Conservation (phyloP, 805 yeast genomes). For the Yarrowia bubula region DNA sequence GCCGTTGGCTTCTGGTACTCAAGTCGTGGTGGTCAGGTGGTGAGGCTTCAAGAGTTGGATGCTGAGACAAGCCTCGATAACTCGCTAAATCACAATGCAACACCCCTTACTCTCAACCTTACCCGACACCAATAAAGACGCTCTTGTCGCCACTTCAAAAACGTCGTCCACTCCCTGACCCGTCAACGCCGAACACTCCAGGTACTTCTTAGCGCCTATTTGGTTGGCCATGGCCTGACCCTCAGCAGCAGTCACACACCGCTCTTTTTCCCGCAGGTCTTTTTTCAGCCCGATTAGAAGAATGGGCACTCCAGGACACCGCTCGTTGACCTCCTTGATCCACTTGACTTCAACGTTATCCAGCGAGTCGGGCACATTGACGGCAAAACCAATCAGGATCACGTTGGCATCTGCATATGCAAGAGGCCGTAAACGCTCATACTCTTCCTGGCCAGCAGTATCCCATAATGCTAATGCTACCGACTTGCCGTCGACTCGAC, state of each 20-base stretch:
- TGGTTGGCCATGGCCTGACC: constrained; percentile 71
- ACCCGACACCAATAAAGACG: constrained; percentile 52
- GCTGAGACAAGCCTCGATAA: background rate
- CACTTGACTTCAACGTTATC: constrained; percentile 81
- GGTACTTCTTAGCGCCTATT: constrained; percentile 77
- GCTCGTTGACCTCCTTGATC: constrained; percentile 77
- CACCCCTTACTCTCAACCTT: constrained; percentile 1
- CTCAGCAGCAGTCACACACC: constrained; percentile 41
- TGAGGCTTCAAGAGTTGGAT: background rate
- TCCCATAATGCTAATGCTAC: constrained; percentile 91
- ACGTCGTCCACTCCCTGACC: constrained; percentile 96
- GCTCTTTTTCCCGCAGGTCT: constrained; percentile 55
- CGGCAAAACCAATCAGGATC: constrained; percentile 79
- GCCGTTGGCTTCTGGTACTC: too few species aligned
- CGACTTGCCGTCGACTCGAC: constrained; percentile 90
- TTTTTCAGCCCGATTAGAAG: constrained; percentile 81
- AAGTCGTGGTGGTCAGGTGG: background rate
- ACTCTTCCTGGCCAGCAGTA: constrained; percentile 96
- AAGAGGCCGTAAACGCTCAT: constrained; percentile 82
- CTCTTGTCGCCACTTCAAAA: constrained; percentile 85
- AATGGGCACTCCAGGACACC: constrained; percentile 78
- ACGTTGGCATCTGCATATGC: constrained; percentile 86
- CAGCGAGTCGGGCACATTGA: constrained; percentile 80
- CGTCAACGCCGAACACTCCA: constrained; percentile 87
- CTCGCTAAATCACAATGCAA: constrained; percentile 1